Base-by-base conservation (phyloP, 371 early-diverging fungal genomes). In the Lichtheimia corymbifera region DNA sequence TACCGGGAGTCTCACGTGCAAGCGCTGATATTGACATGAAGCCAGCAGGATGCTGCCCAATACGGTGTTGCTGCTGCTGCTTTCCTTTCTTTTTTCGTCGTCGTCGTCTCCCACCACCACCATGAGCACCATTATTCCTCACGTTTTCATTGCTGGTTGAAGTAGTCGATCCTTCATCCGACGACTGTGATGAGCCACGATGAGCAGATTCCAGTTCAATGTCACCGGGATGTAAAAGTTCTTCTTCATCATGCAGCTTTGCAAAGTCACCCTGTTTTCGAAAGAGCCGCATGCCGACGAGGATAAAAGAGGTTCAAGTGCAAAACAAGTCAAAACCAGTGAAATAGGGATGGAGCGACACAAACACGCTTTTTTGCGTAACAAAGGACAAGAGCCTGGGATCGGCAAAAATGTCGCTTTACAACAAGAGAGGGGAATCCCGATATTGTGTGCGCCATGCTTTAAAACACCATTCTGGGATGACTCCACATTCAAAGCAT, bases 181-280 rank as follows among this genome's bases (percentile, higher is more conserved):
- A 12, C 14, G 24, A 40, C 13, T 25, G 41, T 5, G 17, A n/a
- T 15, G 12, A 5, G 53, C 15, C 18, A 7, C n/a, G 40, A 3
- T 24, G 45, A 22, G 51, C 55, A 12, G 25, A 25, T 28, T 59
- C 55, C 20, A 62, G 50, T 35, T 35, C 35, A 35, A 35, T 9
- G 17, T 63, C 43, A 42, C 56, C 40, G 43, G 58, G 59, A 28
- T 59, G 42, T 12, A 52, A 13, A 20, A 61, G 65, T 24, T 60
- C 57, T 45, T 65, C 60, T 45, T 65, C 65, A 55, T 65, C 65
- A n/a, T 60, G 57, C 14, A 56, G 50, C n/a, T 57, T 59, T 4
- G 60, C 56, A 17, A 57, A 63, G 13, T 35, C 40, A 9, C 43
- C 50, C 24, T 53, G 44, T 27, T 57, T 63, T 20, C 63, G 57